Evolutionary conservation across 768 basidiomycete species (phyloP).

Genomic region (Leccinum truebloodii): DNA sequence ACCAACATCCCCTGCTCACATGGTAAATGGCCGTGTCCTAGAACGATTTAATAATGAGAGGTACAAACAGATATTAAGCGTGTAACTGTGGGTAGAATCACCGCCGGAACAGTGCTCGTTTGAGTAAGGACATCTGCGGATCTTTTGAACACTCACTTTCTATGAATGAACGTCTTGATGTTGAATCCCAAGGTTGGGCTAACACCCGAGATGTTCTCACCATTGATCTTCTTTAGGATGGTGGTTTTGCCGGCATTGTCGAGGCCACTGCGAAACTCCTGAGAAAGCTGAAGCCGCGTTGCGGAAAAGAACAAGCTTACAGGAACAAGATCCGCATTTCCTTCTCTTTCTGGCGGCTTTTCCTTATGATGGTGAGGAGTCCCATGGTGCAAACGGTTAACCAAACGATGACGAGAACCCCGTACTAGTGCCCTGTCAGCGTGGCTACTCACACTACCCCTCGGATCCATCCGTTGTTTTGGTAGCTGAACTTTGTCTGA

Average conservation of each 20-base stretch:
- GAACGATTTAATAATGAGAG: constrained; percentile 2
- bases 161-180: constrained; percentile 93
- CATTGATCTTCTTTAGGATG: constrained; percentile 91
- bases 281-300: constrained; percentile 14
- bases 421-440: neutral
- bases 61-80: constrained; percentile 44
- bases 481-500: neutral
- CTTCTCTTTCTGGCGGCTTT: constrained; percentile 92
- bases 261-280: constrained; percentile 64
- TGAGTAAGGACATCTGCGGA: constrained; percentile 18
- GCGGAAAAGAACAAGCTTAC: constrained; percentile 42
- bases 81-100: constrained; percentile 38
- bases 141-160: constrained; percentile 59
- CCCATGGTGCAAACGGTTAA: constrained; percentile 57
- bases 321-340: constrained; percentile 97
- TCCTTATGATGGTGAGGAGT: constrained; percentile 93
- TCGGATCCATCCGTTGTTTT: neutral
- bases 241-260: constrained; percentile 99
- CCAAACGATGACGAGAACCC: neutral
- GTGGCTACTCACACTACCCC: neutral
- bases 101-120: constrained; percentile 22
- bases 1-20: constrained; percentile 91
- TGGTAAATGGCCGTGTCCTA: constrained; percentile 74
- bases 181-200: constrained; percentile 98
- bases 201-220: constrained; percentile 84